These are phyloP conservation scores for Acanthamoeba quina DNA, from an alignment of 208 protist genomes.

Conservation along the genomic window DNA sequence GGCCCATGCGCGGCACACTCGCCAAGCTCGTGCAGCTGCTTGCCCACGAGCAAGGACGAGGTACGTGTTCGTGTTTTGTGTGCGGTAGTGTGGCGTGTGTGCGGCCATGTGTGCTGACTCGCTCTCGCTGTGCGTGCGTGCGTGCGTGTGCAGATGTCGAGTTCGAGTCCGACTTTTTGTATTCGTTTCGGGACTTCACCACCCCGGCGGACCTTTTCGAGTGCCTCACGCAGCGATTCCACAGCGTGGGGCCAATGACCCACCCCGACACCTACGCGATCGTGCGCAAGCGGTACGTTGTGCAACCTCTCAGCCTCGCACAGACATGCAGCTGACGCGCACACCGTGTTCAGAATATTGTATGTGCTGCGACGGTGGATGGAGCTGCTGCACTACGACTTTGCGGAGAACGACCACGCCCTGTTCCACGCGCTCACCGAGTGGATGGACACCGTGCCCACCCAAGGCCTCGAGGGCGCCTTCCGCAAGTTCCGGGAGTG, in stretches of 20 bases:
- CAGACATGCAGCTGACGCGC: too few relatives aligned
- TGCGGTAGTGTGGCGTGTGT: too few relatives aligned
- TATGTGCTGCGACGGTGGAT: constrained; percentile 36
- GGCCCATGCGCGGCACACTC: neutral
- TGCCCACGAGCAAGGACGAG: constrained; percentile 18
- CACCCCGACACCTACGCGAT: constrained; percentile 39
- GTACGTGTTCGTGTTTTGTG: neutral
- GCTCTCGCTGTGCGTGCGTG: too few relatives aligned
- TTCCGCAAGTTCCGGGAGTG: constrained; percentile 38
- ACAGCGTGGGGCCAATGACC: constrained; percentile 50
- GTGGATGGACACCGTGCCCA: constrained; percentile 41
- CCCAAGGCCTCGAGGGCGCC: constrained; percentile 21
- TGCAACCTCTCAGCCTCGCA: too few relatives aligned
- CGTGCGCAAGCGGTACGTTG: constrained; percentile 34
- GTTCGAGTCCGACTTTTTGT: constrained; percentile 64
- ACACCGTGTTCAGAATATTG: neutral
- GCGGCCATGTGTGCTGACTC: neutral
- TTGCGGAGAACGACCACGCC: constrained; percentile 60
- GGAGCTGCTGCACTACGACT: constrained; percentile 58
- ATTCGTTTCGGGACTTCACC: constrained; percentile 45
- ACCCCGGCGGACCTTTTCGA: constrained; percentile 13
- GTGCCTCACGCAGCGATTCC: constrained; percentile 63
- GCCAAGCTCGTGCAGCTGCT: constrained; percentile 30
- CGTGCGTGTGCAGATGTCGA: constrained; percentile 58
- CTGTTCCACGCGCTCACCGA: constrained; percentile 38